Base-by-base conservation (phyloP, 805 yeast species). In the Barnettozyma sucrosica region DNA sequence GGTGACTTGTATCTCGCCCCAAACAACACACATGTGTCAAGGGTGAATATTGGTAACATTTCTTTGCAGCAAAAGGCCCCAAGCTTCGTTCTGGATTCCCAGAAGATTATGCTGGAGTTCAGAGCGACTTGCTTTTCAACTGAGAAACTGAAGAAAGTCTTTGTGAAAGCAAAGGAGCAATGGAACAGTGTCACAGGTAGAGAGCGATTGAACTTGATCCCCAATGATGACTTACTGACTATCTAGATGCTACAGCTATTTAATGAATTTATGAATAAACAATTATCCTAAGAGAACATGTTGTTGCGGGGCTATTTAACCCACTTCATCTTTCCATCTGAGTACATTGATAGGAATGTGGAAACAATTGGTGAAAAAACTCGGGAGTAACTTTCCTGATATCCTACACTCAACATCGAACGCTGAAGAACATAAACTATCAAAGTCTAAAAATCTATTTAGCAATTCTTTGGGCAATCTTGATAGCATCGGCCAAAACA, bases 401-500 rank as follows among this genome's bases (percentile, higher is more conserved):
- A n/a, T 6, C 25, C 25, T 23, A 23, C 25, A 23, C 25, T 11
- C 11, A 28, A 28, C 3, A 28, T 28, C 21, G 14, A 34, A 16
- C 3, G 37, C 37, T 14, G 13, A 28, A 7, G 16, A 28, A 28
- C 13, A 3, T 11, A 28, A 28, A 28, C 32, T 28, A 3, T 28
- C 32, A 28, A 28, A 28, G 13, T 28, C 23, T 18, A 34, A 11
- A 13, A n/a, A 20, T 36, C 43, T 46, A 56, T 42, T 51, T 46
- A 28, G 55, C 61, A 28, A 88, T 67, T 74, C 96, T 82, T 71
- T 90, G 89, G 39, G 95, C 96, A 58, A 89, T 83, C 75, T 89
- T 93, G 64, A 93, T 77, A 33, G 87, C 83, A 66, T 93, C 99
- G 46, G 95, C 96, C 56, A 93, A 77, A 39, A 93, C 97, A 68